A percentile compares a stretch with the other conserved stretches of the same genome.
These are phyloP conservation scores for Aspergillus aculeatinus DNA, from an alignment of 2,329 filamentous ascomycete genomes.

Conservation along the genomic window DNA sequence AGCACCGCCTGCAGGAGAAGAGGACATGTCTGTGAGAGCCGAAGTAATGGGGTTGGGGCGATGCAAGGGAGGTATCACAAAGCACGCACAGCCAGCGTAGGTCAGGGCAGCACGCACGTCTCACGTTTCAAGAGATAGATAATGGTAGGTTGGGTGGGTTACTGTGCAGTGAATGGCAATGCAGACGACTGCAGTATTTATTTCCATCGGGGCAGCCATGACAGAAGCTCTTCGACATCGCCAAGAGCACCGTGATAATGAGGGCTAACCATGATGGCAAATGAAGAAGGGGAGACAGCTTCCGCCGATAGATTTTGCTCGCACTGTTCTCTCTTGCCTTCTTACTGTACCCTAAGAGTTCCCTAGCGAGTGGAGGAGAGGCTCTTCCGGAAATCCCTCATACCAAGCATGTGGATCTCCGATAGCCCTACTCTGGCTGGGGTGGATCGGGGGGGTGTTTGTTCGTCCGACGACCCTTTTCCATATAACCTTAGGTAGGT, in stretches of 20 bases:
- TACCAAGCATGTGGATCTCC: not conserved
- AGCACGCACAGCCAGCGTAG: no score
- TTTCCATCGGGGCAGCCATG: not conserved
- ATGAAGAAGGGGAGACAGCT: not conserved
- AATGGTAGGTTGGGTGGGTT: not conserved
- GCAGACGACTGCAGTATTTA: not conserved
- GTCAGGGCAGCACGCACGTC: no score
- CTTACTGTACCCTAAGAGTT: no score
- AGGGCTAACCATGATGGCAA: no score
- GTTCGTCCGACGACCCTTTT: not conserved
- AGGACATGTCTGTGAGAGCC: not conserved
- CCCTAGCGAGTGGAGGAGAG: not conserved
- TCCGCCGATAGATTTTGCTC: no score
- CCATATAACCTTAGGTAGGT: no score
- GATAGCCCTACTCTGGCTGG: not conserved
- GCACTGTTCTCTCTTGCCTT: not conserved
- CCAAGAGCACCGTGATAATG: no score
- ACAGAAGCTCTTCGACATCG: not conserved
- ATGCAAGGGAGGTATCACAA: no score
- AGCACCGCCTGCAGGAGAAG: not conserved
- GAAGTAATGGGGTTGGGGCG: slow-evolving; percentile 49
- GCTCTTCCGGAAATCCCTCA: not conserved
- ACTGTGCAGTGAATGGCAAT: not conserved
- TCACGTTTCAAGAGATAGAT: no score
- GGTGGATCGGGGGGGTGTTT: not conserved